Base-by-base conservation (phyloP, 176 grass and related monocot species). In the Oropetium thomaeum region DNA sequence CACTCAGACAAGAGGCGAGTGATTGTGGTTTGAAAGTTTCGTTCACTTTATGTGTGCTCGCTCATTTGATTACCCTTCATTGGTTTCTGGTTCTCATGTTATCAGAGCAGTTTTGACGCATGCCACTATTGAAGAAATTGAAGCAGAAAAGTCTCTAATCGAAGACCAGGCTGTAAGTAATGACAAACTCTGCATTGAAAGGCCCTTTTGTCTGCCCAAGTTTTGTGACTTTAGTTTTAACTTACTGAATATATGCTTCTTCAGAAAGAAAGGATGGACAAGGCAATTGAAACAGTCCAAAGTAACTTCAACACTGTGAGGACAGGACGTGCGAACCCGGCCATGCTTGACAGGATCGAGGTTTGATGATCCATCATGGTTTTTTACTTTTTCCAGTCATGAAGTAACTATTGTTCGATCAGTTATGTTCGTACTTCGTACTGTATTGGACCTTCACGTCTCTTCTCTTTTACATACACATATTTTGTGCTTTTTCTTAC, bases 101-200 rank as follows among this genome's bases (percentile, higher is more conserved):
- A 81, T 80, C 84, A 93, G 91, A 79, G 78, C 74, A 87, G 87
- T 90, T 81, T 69, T 90, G 64, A 87, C 53, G 72, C 89, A 90
- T 90, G 96, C 96, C 66, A 99, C 96, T 47, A 92, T 87, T 67
- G 96, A 99, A 90, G 96, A 99, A 92, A 88, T 99, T 26, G 89
- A 99, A 71, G 89, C 85, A 19, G 91, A 99, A 72, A 99, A 99
- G 86, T 83, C 84, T 48, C 53, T 90, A 39, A 85, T 99, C 43
- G 91, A 99, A 86, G 90, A 88, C 9, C 80, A 80, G 86, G 91
- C 76, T 66, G 96, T 99, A 75, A 86, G 87, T 86, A 35, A 41
- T 27, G 65, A 26, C 68, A 29, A 72, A 10, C 41, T 83, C 20
- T 81, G 19, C 66, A 7, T 63, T 67, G 17, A 28, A 55, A 28